Conservation (phyloP, 805 yeast species). For the Zygoascus biomembranicola region DNA sequence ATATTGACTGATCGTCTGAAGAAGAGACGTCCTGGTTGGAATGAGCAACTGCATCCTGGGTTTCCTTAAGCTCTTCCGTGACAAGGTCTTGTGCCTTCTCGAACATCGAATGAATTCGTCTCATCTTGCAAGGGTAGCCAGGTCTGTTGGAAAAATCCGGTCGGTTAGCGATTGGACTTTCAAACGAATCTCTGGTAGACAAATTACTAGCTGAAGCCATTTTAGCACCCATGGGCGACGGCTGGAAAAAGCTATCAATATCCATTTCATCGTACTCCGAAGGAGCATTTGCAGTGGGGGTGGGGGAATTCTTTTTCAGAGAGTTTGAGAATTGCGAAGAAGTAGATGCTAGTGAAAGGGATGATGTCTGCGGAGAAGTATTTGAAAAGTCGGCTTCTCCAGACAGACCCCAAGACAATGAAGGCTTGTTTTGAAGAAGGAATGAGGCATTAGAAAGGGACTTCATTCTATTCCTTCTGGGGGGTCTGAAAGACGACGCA, state of each 20-base stretch:
- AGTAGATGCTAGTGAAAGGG: neutral
- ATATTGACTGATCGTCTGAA: slow-evolving; percentile 16
- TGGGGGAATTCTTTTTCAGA: slow-evolving; percentile 11
- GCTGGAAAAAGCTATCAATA: slow-evolving; percentile 3
- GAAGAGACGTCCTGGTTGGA: slow-evolving; percentile 4
- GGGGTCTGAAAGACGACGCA: neutral
- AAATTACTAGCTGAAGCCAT: neutral
- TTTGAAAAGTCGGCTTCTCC: neutral
- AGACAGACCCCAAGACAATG: slow-evolving; percentile 2
- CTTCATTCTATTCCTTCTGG: slow-evolving; percentile 6
- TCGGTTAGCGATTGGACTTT: slow-evolving; percentile 1
- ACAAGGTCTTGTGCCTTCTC: slow-evolving; percentile 45
- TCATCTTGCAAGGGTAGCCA: slow-evolving; percentile 27
- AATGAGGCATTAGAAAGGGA: slow-evolving; percentile 16
- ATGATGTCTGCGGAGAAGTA: neutral
- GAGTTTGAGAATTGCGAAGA: neutral
- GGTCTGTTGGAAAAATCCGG: slow-evolving; percentile 5
- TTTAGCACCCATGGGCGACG: slow-evolving; percentile 3
- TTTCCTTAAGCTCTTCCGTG: slow-evolving; percentile 28
- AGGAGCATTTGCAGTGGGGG: slow-evolving; percentile 2
- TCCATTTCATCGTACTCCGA: slow-evolving; percentile 1
- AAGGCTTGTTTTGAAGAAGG: slow-evolving; percentile 10
- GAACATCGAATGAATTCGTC: slow-evolving; percentile 65
- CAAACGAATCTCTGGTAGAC: slow-evolving; percentile 5
- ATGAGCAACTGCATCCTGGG: slow-evolving; percentile 5